Percentiles rank a stretch among this genome's conserved stretches.
Evolutionary conservation across 495 filamentous ascomycete genomes (phyloP).

Genomic region (Penicillium manginii): DNA sequence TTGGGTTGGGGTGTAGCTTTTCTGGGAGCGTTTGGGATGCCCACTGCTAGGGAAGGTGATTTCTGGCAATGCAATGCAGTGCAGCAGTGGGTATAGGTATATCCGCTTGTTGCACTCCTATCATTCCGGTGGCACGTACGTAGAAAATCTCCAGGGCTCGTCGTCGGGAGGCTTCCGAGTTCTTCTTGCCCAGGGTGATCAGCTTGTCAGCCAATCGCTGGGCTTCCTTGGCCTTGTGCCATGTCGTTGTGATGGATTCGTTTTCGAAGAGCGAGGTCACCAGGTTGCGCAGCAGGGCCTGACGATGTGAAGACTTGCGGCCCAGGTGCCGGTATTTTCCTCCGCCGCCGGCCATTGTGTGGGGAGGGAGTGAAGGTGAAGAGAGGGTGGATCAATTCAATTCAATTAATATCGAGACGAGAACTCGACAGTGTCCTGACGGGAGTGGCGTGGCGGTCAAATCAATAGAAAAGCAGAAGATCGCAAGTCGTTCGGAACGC

Average conservation of each 20-base stretch:
- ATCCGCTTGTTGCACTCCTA: neutral
- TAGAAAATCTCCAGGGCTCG: constrained; percentile 77
- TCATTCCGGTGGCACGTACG: constrained; percentile 56
- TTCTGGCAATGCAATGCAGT: neutral
- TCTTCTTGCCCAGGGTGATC: constrained; percentile 89
- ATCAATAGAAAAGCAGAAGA: too few relatives aligned
- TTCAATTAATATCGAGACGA: too few relatives aligned
- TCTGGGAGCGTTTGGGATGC: too few relatives aligned
- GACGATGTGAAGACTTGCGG: constrained; percentile 81
- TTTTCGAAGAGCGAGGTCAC: constrained; percentile 93
- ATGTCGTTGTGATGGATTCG: constrained; percentile 93
- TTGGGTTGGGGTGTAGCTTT: neutral
- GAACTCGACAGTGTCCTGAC: too few relatives aligned
- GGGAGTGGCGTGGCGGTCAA: too few relatives aligned
- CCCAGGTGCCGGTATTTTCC: constrained; percentile 85
- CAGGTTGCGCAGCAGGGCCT: constrained; percentile 92
- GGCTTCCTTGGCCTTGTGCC: constrained; percentile 95
- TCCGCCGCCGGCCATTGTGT: constrained; percentile 79
- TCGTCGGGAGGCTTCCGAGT: constrained; percentile 73
- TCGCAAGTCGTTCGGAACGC: constrained; percentile 19
- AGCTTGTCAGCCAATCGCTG: constrained; percentile 91
- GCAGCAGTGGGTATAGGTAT: neutral
- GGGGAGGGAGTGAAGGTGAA: neutral
- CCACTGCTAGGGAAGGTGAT: neutral
- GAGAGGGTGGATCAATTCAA: too few relatives aligned